Conservation (phyloP, 2,329 filamentous ascomycete species). For the Cercospora beticola region DNA sequence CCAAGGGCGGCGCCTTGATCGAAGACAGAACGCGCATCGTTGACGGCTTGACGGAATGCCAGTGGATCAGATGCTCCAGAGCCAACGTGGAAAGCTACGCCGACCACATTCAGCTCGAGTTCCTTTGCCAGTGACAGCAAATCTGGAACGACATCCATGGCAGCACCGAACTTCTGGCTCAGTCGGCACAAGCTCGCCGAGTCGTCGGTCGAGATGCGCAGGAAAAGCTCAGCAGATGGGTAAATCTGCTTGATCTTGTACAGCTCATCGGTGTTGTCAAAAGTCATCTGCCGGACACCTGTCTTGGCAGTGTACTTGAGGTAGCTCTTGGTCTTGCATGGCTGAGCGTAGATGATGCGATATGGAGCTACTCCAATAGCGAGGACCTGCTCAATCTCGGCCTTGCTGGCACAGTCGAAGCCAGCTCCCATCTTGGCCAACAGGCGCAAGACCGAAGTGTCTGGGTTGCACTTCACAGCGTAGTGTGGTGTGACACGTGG, state of each 20-base stretch:
- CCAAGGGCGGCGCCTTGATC: conserved; percentile 76
- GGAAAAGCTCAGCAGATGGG: conserved; percentile 83
- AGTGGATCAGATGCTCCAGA: conserved; percentile 93
- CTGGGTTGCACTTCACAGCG: conserved; percentile 98
- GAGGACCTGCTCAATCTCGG: conserved; percentile 91
- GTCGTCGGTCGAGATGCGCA: conserved; percentile 95
- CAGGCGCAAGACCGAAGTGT: conserved; percentile 82
- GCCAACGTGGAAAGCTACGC: conserved; percentile 96
- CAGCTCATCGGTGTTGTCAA: conserved; percentile 96
- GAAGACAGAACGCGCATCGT: conserved; percentile 85
- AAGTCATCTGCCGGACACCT: conserved; percentile 97
- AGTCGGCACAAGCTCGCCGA: conserved; percentile 90
- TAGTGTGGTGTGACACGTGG: conserved; percentile 94
- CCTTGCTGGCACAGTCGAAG: conserved; percentile 97
- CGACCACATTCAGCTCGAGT: conserved; percentile 84
- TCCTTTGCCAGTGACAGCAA: conserved; percentile 78
- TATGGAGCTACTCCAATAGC: conserved; percentile 77
- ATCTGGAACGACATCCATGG: conserved; percentile 74
- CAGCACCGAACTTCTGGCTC: conserved; percentile 95
- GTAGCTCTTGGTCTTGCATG: conserved; percentile 99
- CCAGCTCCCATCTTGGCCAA: conserved; percentile 86
- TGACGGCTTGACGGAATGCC: conserved; percentile 86
- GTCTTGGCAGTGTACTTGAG: conserved; percentile 81
- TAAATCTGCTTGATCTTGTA: conserved; percentile 95
- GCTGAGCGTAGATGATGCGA: conserved; percentile 98